These are phyloP conservation scores for Parasitella parasitica DNA, from an alignment of 371 early-diverging fungal species.

Conservation along the genomic window DNA sequence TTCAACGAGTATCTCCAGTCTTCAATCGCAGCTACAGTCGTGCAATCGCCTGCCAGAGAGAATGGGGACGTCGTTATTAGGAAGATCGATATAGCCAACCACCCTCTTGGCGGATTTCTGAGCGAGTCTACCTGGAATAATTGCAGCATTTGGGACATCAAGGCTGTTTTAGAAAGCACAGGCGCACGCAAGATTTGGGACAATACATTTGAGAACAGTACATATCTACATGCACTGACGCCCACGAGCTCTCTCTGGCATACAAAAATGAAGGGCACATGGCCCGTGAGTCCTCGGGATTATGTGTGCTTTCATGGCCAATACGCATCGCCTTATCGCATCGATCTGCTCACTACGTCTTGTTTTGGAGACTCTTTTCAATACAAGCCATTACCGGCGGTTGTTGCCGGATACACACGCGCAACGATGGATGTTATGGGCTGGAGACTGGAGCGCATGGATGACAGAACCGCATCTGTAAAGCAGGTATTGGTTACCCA, in stretches of 20 bases:
- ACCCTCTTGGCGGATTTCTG: constrained; percentile 49
- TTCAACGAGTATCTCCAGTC: constrained; percentile 18
- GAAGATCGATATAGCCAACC: constrained; percentile 47
- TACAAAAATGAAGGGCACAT: constrained; percentile 52
- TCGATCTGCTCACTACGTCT: constrained; percentile 54
- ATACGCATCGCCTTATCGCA: constrained; percentile 37
- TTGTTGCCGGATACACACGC: constrained; percentile 43
- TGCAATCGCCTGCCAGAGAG: constrained; percentile 25
- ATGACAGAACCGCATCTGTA: constrained; percentile 34
- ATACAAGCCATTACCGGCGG: constrained; percentile 41
- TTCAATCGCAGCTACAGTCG: neutral
- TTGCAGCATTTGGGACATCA: constrained; percentile 61
- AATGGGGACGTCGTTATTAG: constrained; percentile 39
- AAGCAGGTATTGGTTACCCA: constrained; percentile 38
- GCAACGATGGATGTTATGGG: constrained; percentile 52
- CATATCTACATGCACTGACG: constrained; percentile 42
- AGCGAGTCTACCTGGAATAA: constrained; percentile 52
- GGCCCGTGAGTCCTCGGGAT: constrained; percentile 55
- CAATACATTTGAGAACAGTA: constrained; percentile 48
- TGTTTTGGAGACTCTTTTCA: constrained; percentile 40
- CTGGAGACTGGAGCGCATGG: constrained; percentile 46
- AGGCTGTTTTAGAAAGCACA: constrained; percentile 47
- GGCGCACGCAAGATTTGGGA: constrained; percentile 51
- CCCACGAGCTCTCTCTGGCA: constrained; percentile 53
- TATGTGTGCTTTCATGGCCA: constrained; percentile 50